Evolutionary conservation across 2,329 filamentous ascomycete species (phyloP).

Genomic region (Penicillium sp.): DNA sequence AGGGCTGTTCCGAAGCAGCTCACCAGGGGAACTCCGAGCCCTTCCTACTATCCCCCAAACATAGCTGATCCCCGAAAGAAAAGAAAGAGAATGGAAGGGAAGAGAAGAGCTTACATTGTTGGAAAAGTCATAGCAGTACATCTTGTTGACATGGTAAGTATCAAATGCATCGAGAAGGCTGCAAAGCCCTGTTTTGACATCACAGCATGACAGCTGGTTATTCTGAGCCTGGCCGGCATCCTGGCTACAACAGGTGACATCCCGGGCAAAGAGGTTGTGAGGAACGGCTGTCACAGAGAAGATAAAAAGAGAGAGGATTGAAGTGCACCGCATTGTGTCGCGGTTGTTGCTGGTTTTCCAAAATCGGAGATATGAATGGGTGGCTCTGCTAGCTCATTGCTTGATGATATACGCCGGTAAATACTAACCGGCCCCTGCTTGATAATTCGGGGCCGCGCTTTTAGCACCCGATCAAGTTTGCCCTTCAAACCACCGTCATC

Average conservation of each 20-base stretch:
- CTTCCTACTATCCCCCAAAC: neutral
- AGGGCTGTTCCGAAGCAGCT: neutral
- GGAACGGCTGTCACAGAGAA: neutral
- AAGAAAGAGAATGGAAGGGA: neutral
- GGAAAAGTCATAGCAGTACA: neutral
- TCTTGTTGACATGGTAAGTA: neutral
- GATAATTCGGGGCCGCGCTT: too few species aligned
- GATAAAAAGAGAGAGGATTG: neutral
- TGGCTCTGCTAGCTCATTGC: too few species aligned
- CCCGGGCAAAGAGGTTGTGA: neutral
- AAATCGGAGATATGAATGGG: neutral
- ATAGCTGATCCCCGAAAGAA: neutral
- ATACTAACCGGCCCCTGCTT: too few species aligned
- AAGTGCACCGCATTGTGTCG: neutral
- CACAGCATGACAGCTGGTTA: neutral
- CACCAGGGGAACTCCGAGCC: neutral
- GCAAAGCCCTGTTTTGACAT: neutral
- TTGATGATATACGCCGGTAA: too few species aligned
- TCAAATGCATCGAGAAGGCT: neutral
- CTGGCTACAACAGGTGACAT: neutral
- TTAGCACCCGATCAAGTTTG: too few species aligned
- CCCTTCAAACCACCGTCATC: too few species aligned
- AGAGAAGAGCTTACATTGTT: neutral
- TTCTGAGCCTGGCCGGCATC: neutral
- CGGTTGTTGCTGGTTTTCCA: too few species aligned